A percentile compares a stretch with the other conserved stretches of the same genome.
These are phyloP conservation scores for Diplodia corticola DNA, from an alignment of 2,329 filamentous ascomycete genomes.

Conservation along the genomic window DNA sequence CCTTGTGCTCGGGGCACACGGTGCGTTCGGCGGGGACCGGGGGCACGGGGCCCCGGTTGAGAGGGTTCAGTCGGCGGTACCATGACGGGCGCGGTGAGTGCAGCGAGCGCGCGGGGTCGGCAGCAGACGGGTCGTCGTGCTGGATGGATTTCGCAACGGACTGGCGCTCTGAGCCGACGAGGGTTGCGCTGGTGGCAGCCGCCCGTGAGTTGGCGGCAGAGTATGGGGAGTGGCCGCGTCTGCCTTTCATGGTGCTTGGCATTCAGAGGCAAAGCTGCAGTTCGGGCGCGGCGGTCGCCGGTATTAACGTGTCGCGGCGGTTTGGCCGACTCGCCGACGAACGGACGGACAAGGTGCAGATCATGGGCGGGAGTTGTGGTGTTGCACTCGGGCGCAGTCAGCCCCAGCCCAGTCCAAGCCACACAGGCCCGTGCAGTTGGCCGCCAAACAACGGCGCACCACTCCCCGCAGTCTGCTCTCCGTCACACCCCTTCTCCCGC, in stretches of 20 bases:
- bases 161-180: not conserved
- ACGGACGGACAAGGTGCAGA: not conserved
- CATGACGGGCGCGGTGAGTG: conserved; percentile 42
- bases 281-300: not conserved
- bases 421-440: too few relatives aligned
- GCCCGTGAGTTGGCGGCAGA: conserved; percentile 9
- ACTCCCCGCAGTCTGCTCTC: too few relatives aligned
- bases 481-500: too few relatives aligned
- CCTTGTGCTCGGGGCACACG: conserved; percentile 68
- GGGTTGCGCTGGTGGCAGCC: conserved; percentile 32
- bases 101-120: not conserved
- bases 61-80: conserved; percentile 57
- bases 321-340: not conserved
- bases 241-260: not conserved
- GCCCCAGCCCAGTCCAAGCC: not conserved
- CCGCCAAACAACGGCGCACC: too few relatives aligned
- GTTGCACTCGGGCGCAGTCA: not conserved
- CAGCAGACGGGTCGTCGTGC: conserved; percentile 29
- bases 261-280: not conserved
- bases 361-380: not conserved
- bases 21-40: conserved; percentile 56
- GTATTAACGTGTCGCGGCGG: not conserved
- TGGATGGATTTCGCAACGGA: not conserved
- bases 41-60: conserved; percentile 52
- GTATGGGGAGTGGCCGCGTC: not conserved